Base-by-base conservation (phyloP, 768 basidiomycete species). In the Lanmaoa pseudosensibilis region DNA sequence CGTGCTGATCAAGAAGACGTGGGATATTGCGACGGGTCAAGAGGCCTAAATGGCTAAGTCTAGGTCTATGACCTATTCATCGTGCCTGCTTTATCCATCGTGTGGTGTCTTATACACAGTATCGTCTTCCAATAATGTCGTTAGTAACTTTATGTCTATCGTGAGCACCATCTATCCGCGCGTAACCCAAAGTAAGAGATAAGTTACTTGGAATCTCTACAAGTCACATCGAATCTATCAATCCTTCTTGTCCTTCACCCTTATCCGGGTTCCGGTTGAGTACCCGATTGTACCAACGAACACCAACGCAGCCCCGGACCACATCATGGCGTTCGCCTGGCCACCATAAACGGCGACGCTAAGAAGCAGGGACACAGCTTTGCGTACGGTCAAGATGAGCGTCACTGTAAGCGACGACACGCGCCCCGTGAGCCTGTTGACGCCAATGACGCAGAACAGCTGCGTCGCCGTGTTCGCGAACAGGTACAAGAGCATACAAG, bases 361-460 rank as follows among this genome's bases (percentile, higher is more conserved):
- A 60, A 94, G 77, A 23, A 91, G 70, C 16, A 93, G 74, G 52
- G 89, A 92, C 32, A 82, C 77, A 13, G 90, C 91, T 67, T 94
- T 94, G 55, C 91, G 81, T 18, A 94, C 87, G 50, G 88, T 88
- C 40, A 92, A 78, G 25, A 92, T 79, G 52, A 93, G 85, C 4
- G 88, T 90, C 18, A 94, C 91, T 1, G 83, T 88, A 39, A 94
- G 77, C 11, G 87, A 80, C 48, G 82, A 83, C 7, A 92, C 87
- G 45, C 84, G 81, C 1, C 86, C 85, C 0, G 92, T 92, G 58
- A 98, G 80, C 46, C 91, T 79, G 69, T 97, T 86, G 43, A 96
- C 94, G 33, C 94, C 94, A 0, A 90, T 77, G 16, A 89, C 86
- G 72, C 94, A 98, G 9, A 95, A 57, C 5, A 94, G 78, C 67